Percentiles rank a stretch among this genome's conserved stretches.
phyloP scores from a whole-genome alignment of 495 filamentous ascomycete species.

The Podospora appendiculata region DNA sequence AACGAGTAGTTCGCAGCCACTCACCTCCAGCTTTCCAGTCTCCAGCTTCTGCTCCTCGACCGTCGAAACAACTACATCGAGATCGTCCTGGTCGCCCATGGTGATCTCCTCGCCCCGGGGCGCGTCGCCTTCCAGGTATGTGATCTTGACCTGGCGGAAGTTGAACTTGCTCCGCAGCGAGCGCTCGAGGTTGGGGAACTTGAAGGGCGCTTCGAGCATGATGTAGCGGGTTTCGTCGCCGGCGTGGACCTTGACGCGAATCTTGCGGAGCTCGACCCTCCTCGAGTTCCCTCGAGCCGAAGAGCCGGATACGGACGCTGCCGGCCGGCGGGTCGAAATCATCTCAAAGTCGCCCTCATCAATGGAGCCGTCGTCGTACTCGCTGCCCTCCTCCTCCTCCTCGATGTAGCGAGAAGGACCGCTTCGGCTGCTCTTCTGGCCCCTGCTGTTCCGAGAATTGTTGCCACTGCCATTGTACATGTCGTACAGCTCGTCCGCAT shows the following conservation, averaged over 20 bases:
- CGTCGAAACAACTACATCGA: constrained; percentile 71
- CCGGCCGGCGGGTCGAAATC: constrained; percentile 41
- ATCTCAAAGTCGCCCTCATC: constrained; percentile 83
- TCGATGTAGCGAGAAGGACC: constrained; percentile 56
- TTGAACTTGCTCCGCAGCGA: constrained; percentile 80
- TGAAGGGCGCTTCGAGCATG: constrained; percentile 67
- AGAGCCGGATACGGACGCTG: constrained; percentile 27
- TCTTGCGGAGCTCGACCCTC: constrained; percentile 46
- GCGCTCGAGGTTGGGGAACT: constrained; percentile 66
- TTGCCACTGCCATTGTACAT: constrained; percentile 46
- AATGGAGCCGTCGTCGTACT: constrained; percentile 59
- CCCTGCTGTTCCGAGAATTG: constrained; percentile 26
- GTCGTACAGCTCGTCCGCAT: constrained; percentile 63
- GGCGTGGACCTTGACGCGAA: constrained; percentile 83
- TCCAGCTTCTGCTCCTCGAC: constrained; percentile 67
- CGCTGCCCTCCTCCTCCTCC: constrained; percentile 63
- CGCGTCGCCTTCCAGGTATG: constrained; percentile 80
- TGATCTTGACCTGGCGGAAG: constrained; percentile 60
- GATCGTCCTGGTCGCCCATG: constrained; percentile 91
- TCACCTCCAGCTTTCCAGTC: constrained; percentile 93
- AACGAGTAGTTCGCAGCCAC: constrained; percentile 15
- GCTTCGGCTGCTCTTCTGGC: constrained; percentile 15
- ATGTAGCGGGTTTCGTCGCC: constrained; percentile 87
- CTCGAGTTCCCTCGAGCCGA: constrained; percentile 30
- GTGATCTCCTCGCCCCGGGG: constrained; percentile 86